Evolutionary conservation across 202 grass and related monocot genomes (phyloP).

Genomic region (Schoenoplectus triqueter): DNA sequence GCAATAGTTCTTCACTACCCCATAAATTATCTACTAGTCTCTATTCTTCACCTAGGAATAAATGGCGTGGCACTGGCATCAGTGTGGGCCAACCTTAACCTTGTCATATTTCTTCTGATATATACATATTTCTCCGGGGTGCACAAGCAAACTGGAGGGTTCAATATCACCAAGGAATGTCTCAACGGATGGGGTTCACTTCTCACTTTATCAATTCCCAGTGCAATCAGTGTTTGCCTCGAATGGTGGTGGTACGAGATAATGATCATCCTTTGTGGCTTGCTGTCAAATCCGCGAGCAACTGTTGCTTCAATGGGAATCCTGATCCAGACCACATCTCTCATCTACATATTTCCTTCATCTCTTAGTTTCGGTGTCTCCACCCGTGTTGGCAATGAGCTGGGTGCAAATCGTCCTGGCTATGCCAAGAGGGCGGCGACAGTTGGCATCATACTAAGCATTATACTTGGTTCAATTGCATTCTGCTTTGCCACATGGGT

Average conservation of each 20-base stretch:
- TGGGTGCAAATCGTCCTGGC: conserved; percentile 65
- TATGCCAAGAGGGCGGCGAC: conserved; percentile 55
- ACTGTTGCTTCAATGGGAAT: conserved; percentile 92
- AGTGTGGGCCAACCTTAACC: conserved; percentile 70
- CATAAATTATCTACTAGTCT: conserved; percentile 71
- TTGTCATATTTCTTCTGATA: conserved; percentile 62
- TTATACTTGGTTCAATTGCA: conserved; percentile 53
- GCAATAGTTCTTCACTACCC: conserved; percentile 67
- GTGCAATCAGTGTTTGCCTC: conserved; percentile 76
- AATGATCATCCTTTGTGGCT: conserved; percentile 89
- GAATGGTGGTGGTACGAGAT: conserved; percentile 99
- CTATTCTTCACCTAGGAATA: conserved; percentile 63
- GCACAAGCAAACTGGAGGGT: conserved; percentile 61
- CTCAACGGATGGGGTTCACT: conserved; percentile 69
- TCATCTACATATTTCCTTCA: conserved; percentile 97
- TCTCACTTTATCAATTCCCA: conserved; percentile 54
- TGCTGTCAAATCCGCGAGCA: conserved; percentile 59
- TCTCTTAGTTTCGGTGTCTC: conserved; percentile 93
- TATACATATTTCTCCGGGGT: conserved; percentile 70
- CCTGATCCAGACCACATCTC: conserved; percentile 83
- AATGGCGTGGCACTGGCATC: conserved; percentile 75
- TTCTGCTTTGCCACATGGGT: conserved; percentile 65
- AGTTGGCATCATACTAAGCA: conserved; percentile 60
- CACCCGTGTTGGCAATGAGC: conserved; percentile 79
- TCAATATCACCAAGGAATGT: conserved; percentile 43